phyloP scores from a whole-genome alignment of 164 flowering plant species.

The Cinnamomum chago region DNA sequence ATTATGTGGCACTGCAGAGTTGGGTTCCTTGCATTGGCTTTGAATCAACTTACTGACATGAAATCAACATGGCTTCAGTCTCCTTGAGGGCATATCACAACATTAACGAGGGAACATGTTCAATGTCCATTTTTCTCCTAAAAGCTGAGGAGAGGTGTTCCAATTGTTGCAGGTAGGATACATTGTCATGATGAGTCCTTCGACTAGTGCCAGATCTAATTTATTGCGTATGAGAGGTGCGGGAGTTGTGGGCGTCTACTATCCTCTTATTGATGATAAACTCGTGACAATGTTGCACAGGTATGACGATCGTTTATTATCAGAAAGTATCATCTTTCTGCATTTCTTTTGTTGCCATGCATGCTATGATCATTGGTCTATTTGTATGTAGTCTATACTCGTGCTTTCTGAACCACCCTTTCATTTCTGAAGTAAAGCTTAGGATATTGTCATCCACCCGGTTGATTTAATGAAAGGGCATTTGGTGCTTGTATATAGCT shows the following conservation, averaged over 20 bases:
- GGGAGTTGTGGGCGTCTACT: constrained; percentile 71
- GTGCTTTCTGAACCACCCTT: background rate
- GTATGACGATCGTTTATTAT: constrained; percentile 28
- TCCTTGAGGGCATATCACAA: background rate
- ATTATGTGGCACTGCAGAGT: background rate
- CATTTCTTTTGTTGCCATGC: background rate
- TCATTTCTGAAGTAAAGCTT: background rate
- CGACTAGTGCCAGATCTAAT: constrained; percentile 54
- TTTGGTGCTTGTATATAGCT: background rate
- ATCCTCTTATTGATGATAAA: constrained; percentile 71
- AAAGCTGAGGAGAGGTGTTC: background rate
- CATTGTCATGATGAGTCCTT: constrained; percentile 78
- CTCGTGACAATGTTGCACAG: constrained; percentile 54
- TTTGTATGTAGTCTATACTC: background rate
- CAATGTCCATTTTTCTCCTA: background rate
- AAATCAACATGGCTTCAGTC: background rate
- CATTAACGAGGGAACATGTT: background rate
- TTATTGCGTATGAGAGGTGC: constrained; percentile 74
- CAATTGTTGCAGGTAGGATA: constrained; percentile 69
- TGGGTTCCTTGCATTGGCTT: background rate
- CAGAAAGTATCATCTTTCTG: constrained; percentile 1
- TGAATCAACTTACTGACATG: background rate
- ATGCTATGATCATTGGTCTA: background rate
- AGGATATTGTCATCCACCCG: background rate
- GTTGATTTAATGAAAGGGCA: background rate